Base-by-base conservation (phyloP, 176 grass and related monocot species). In the Raddia distichophylla region DNA sequence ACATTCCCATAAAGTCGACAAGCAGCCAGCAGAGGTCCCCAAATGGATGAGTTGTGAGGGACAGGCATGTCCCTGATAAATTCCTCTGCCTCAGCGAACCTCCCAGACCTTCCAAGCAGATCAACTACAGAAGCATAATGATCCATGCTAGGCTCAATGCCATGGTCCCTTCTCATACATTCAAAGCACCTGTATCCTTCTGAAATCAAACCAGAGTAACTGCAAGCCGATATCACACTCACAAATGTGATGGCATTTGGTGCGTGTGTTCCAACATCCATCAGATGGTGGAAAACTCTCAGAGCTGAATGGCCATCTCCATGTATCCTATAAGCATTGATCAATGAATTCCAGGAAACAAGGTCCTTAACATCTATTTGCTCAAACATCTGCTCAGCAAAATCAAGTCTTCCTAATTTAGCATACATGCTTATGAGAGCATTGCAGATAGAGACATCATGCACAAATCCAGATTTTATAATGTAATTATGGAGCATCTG, bases 331-430 rank as follows among this genome's bases (percentile, higher is more conserved):
- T 94, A 91, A 45, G 81, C 74, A 62, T 86, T 74, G 70, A 91
- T 94, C 56, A 94, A 80, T 14, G 92, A 91, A 81, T 91, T 94
- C 92, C 92, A 91, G 16, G 92, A 94, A 59, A 86, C 84, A 52
- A 89, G 19, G 78, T 94, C 92, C 69, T 89, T 89, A n/a, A 34
- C 12, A 69, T 83, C 81, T 84, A 91, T 89, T 64, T 62, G 64
- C 50, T 45, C 4, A 40, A 94, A 94, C 27, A 94, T 83, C 79
- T 85, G 61, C 52, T 89, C 64, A 13, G 89, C 63, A 0, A 75
- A 94, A 85, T 85, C 74, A 58, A 87, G 17, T 32, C 84, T 87
- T 42, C 92, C 92, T 58, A 88, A 76, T 59, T 82, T 94, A 22
- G 86, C 86, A 63, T 89, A 91, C 89, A 94, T 91, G 42, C 63